Conservation (phyloP, 768 basidiomycete genomes). For the Mycena chlorophos region DNA sequence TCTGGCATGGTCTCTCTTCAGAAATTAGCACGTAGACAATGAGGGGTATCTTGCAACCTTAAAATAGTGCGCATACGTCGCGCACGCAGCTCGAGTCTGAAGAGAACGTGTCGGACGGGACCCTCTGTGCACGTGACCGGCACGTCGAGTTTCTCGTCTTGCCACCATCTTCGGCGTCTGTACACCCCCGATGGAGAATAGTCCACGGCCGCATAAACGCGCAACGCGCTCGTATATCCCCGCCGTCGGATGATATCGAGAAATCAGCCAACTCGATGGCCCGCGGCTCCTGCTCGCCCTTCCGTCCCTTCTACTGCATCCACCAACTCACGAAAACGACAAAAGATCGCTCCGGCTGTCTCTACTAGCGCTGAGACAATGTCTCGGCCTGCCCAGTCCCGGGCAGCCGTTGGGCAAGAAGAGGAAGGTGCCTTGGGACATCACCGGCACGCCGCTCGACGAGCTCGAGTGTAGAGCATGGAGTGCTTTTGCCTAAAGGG, state of each 20-base stretch:
- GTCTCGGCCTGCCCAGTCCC: constrained; percentile 50
- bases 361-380: constrained; percentile 54
- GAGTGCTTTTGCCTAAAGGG: constrained; percentile 68
- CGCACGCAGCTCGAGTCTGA: too few species aligned
- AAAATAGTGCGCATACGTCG: too few species aligned
- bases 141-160: too few species aligned
- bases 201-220: constrained; percentile 38
- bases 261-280: constrained; percentile 1
- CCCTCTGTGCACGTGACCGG: too few species aligned
- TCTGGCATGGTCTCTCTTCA: too few species aligned
- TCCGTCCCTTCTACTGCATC: constrained; percentile 60
- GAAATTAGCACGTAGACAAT: neutral
- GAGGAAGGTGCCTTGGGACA: neutral
- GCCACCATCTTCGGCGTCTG: neutral
- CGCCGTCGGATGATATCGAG: neutral
- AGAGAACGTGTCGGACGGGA: too few species aligned
- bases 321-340: constrained; percentile 61
- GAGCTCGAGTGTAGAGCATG: constrained; percentile 77
- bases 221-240: constrained; percentile 28
- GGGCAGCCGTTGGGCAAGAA: constrained; percentile 42
- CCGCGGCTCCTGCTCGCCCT: constrained; percentile 56
- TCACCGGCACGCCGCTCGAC: constrained; percentile 11
- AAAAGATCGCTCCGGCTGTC: constrained; percentile 56
- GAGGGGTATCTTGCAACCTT: neutral
- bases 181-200: constrained; percentile 16